These are phyloP conservation scores for Populus hybrid DNA, from an alignment of 441 rosid species.

Conservation along the genomic window DNA sequence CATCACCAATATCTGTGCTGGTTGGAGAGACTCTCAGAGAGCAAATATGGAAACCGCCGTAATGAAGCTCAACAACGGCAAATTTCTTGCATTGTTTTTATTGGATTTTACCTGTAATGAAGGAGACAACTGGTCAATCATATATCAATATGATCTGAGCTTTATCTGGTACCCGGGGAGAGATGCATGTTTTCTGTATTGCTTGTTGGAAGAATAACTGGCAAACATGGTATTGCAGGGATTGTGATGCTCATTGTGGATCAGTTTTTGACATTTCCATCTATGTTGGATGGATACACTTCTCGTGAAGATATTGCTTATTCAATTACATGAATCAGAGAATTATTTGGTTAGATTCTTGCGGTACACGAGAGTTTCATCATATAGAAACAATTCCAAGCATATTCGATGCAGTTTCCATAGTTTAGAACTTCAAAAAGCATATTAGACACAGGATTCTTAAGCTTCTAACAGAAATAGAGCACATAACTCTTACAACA, in stretches of 20 bases:
- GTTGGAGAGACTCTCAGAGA: neutral
- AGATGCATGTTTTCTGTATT: no score
- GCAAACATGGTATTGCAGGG: no score
- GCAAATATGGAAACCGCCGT: neutral
- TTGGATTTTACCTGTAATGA: constrained; percentile 5
- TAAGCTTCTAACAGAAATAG: neutral
- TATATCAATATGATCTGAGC: neutral
- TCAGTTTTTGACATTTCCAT: no score
- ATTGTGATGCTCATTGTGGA: no score
- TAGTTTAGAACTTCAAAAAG: neutral
- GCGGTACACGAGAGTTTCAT: neutral
- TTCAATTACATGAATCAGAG: neutral
- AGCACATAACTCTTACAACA: constrained; percentile 6
- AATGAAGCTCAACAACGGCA: neutral
- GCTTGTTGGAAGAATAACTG: no score
- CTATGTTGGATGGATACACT: no score
- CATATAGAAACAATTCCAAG: no score
- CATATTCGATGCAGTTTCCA: neutral
- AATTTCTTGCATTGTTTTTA: constrained; percentile 1
- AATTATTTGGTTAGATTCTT: neutral
- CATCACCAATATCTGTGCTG: neutral
- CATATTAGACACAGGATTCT: neutral
- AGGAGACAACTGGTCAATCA: neutral
- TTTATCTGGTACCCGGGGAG: no score
- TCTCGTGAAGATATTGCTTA: no score